A percentile compares a stretch with the other conserved stretches of the same genome.
These are phyloP conservation scores for Brassica nigra DNA, from an alignment of 345 rosid genomes.

Conservation along the genomic window DNA sequence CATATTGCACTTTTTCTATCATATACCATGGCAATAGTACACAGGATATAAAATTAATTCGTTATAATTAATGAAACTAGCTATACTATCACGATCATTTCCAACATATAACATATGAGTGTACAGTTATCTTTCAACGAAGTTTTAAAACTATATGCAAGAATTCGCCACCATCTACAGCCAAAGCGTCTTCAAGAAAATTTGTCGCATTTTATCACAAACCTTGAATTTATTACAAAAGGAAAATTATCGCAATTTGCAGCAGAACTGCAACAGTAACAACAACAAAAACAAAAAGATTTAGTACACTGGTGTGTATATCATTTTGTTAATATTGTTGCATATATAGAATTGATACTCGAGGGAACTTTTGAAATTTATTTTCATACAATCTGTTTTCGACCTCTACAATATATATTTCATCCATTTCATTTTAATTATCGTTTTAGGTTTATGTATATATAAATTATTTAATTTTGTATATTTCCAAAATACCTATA, in stretches of 20 bases:
- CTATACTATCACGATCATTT: constrained; percentile 1
- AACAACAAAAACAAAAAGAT: background rate
- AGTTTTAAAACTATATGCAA: too few relatives aligned
- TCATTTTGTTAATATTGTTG: background rate
- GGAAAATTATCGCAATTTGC: background rate
- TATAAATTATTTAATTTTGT: too few relatives aligned
- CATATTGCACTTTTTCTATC: background rate
- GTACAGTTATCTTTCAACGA: background rate
- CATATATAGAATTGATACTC: background rate
- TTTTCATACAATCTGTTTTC: background rate
- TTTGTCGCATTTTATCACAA: background rate
- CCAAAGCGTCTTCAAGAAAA: background rate
- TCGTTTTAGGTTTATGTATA: too few relatives aligned
- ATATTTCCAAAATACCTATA: too few relatives aligned
- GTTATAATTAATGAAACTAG: background rate
- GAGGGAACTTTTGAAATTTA: background rate
- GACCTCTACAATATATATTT: background rate
- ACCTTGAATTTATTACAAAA: background rate
- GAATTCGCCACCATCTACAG: background rate
- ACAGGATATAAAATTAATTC: background rate
- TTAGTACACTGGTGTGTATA: background rate
- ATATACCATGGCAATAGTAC: constrained; percentile 1
- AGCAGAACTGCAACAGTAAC: background rate
- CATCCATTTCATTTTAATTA: too few relatives aligned
- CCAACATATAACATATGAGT: background rate